phyloP scores from a whole-genome alignment of 352 stramenopile genomes.

The Phytopythium ostracodes region DNA sequence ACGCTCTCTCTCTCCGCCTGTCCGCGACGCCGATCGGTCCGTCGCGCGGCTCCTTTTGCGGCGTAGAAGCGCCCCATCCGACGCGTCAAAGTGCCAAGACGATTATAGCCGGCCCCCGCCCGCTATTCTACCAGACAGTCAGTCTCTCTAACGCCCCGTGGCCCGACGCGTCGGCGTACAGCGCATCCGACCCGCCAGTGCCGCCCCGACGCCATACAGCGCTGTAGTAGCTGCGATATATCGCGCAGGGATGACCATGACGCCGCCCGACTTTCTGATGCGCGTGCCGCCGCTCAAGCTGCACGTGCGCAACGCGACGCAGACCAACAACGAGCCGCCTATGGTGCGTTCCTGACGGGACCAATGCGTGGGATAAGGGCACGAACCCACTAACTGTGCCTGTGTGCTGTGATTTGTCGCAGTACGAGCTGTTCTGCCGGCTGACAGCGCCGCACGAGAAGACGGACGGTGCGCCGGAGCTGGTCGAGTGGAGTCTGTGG shows the following conservation, averaged over 20 bases:
- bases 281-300: constrained; percentile 51
- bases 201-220: too few relatives aligned
- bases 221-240: background rate
- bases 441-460: constrained; percentile 37
- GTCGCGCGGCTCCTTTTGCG: too few relatives aligned
- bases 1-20: too few relatives aligned
- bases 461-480: constrained; percentile 19
- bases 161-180: background rate
- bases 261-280: constrained; percentile 36
- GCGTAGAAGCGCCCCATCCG: background rate
- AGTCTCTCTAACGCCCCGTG: background rate
- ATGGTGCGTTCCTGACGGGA: constrained; percentile 38
- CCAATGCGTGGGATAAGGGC: too few relatives aligned
- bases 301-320: constrained; percentile 54
- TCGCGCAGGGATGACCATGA: constrained; percentile 17
- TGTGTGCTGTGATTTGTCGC: background rate
- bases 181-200: too few relatives aligned
- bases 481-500: constrained; percentile 71
- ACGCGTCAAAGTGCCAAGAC: background rate
- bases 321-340: constrained; percentile 42
- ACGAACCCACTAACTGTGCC: constrained; percentile 10
- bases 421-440: constrained; percentile 60
- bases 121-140: background rate
- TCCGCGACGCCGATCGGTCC: too few relatives aligned
- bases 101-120: background rate